Base-by-base conservation (phyloP, 2,329 filamentous ascomycete genomes). In the Epichloe sibirici region DNA sequence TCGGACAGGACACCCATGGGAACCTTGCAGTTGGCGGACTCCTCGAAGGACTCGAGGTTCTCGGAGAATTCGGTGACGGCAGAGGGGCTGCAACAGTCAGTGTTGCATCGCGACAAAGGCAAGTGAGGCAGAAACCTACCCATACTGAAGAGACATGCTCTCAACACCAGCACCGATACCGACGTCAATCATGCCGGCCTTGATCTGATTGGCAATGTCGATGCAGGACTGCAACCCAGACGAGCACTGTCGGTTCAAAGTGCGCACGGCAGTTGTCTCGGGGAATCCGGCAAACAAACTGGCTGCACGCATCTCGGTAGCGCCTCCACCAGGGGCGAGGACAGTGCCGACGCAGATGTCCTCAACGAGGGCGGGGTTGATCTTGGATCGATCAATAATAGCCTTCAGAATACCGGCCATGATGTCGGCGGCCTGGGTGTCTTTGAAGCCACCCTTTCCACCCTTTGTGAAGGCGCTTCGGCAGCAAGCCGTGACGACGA, bases 1-100 rank as follows among this genome's bases (percentile, higher is more conserved):
- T 98, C 93, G 31, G 89, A 95, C 48, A 97, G 77, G 11, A 90
- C 80, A 62, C 91, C 91, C 93, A 97, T 97, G 67, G 90, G 85
- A 3, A 97, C 91, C 74, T 95, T 96, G 83, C 93, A 98, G 79
- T 96, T 94, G 63, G 86, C 86, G 25, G 90, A 80, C 66, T 93
- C 85, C 58, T 82, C 78, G 75, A 91, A 79, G 62, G 75, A 79
- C 66, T 96, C 88, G 57, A 97, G 82, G 51, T 88, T 79, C 48
- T 95, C 88, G 34, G 88, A 93, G 78, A 97, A 96, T 71, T 97
- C 93, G 56, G 84, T 81, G 15, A 97, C 91, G 56, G 93, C 93
- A 45, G 75, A 77, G 25, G 91, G 90, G 37, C 84, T 86, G 60
- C 52, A 9, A n/a, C 9, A 51, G 37, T 39, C 5, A 11, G 23